phyloP scores from a whole-genome alignment of 2,329 filamentous ascomycete genomes.

The Aureobasidium sp. region DNA sequence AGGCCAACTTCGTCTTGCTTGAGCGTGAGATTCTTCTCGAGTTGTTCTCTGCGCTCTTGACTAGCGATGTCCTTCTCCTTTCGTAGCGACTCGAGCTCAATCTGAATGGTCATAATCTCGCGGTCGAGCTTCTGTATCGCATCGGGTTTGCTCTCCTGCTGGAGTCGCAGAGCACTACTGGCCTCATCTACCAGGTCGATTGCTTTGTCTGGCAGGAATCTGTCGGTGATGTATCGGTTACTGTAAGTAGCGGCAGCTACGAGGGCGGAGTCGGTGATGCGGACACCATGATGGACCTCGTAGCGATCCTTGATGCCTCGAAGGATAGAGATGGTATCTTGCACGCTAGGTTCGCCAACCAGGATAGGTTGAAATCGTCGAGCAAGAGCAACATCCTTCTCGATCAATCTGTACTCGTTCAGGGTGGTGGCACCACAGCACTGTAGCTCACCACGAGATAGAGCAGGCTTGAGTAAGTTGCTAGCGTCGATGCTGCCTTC shows the following conservation, averaged over 20 bases:
- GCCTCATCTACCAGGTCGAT: conserved; percentile 97
- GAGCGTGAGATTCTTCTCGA: conserved; percentile 66
- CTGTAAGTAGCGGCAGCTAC: conserved; percentile 88
- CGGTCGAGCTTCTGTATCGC: conserved; percentile 87
- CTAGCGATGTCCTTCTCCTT: conserved; percentile 91
- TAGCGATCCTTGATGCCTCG: conserved; percentile 97
- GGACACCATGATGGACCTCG: conserved; percentile 91
- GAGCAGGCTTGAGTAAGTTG: conserved; percentile 84
- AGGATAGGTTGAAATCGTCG: conserved; percentile 89
- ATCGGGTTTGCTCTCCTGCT: conserved; percentile 95
- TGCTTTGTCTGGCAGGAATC: conserved; percentile 92
- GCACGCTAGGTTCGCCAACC: conserved; percentile 83
- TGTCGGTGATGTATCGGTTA: conserved; percentile 93
- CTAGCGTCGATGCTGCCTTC: conserved; percentile 96
- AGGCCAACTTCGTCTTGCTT: conserved; percentile 68
- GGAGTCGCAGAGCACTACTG: conserved; percentile 76
- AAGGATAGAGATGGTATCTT: conserved; percentile 90
- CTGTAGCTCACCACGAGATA: conserved; percentile 88
- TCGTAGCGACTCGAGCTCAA: conserved; percentile 85
- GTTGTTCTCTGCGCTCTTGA: conserved; percentile 75
- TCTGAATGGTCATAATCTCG: conserved; percentile 94
- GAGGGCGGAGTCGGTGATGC: conserved; percentile 84
- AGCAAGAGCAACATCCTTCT: conserved; percentile 91
- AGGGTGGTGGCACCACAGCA: conserved; percentile 93
- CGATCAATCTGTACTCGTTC: conserved; percentile 84